These are phyloP conservation scores for Stemphylium lycopersici DNA, from an alignment of 2,329 filamentous ascomycete species.

Conservation along the genomic window DNA sequence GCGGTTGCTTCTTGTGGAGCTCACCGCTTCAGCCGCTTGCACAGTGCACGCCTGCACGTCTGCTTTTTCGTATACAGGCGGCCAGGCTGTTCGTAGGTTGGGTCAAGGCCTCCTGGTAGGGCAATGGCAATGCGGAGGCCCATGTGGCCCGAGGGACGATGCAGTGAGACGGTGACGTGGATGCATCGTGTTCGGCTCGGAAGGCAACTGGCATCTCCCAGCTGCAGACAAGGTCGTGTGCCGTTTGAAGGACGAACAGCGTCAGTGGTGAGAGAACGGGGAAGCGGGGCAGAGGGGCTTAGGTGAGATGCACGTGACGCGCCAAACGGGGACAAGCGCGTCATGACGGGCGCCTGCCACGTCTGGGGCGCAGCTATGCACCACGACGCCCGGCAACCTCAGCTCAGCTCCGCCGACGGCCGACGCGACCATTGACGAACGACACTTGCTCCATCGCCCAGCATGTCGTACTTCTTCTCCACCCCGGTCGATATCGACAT, in stretches of 20 bases:
- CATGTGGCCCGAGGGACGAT: slow-evolving; percentile 4
- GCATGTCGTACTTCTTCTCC: slow-evolving; percentile 92
- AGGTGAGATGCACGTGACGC: slow-evolving; percentile 14
- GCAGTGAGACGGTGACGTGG: slow-evolving; percentile 25
- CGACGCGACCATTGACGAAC: slow-evolving; percentile 19
- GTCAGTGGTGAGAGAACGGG: slow-evolving; percentile 5
- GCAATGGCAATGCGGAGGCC: background rate
- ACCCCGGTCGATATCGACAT: slow-evolving; percentile 99
- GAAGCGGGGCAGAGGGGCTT: slow-evolving; percentile 8
- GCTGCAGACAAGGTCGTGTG: slow-evolving; percentile 5
- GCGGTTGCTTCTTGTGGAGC: slow-evolving; percentile 21
- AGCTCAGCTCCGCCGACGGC: slow-evolving; percentile 23
- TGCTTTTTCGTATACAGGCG: slow-evolving; percentile 2
- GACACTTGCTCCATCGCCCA: slow-evolving; percentile 11
- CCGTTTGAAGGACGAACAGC: background rate
- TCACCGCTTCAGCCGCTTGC: slow-evolving; percentile 20
- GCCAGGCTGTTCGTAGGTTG: slow-evolving; percentile 9
- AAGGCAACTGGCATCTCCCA: background rate
- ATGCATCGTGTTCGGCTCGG: background rate
- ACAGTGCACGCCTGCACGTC: slow-evolving; percentile 1
- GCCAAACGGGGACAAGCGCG: slow-evolving; percentile 13
- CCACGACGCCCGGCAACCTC: slow-evolving; percentile 12
- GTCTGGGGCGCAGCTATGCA: slow-evolving; percentile 20
- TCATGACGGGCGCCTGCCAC: slow-evolving; percentile 22
- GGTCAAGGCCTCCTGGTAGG: background rate